Evolutionary conservation across 169 alveolate genomes (phyloP).

Genomic region (Perkinsus marinus): DNA sequence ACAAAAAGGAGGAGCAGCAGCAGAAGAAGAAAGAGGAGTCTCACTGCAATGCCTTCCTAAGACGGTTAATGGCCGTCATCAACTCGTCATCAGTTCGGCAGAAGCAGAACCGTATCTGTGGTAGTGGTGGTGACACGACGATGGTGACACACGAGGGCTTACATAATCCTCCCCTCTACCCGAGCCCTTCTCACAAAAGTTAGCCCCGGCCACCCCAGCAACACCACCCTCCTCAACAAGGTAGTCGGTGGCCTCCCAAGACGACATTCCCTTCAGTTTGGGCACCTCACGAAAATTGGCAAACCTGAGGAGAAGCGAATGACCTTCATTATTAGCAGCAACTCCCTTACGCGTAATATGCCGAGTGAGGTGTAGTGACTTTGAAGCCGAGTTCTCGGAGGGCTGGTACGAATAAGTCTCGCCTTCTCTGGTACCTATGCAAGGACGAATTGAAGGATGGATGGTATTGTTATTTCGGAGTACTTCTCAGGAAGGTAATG

Average conservation of each 20-base stretch:
- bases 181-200: neutral
- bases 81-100: neutral
- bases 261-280: neutral
- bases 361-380: neutral
- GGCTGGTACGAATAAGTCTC: neutral
- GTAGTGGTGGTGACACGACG: neutral
- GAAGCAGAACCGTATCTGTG: neutral
- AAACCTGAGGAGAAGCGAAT: neutral
- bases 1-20: too few species aligned
- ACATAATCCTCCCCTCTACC: neutral
- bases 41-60: neutral
- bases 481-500: neutral
- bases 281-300: neutral
- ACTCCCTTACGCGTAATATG: neutral
- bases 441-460: neutral
- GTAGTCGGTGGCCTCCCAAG: neutral
- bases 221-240: neutral
- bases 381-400: neutral
- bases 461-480: too few species aligned
- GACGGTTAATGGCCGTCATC: neutral
- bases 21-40: neutral
- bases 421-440: neutral
- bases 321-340: too few species aligned
- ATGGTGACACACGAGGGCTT: neutral
- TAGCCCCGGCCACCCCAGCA: neutral